Evolutionary conservation across 305 asterid species (phyloP).

Genomic region (Rubia peregrina): DNA sequence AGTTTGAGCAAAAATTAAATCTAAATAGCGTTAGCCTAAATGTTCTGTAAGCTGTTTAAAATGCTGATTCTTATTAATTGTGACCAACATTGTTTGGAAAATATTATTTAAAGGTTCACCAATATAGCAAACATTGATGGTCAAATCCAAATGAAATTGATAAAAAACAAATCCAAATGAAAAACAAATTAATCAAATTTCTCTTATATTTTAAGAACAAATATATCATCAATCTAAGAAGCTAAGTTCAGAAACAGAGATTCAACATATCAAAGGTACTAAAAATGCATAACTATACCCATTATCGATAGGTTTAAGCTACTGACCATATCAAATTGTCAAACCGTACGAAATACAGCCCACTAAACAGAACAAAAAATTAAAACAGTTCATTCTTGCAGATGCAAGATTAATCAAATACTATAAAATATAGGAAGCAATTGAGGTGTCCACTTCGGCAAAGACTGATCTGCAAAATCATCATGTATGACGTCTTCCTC

Average conservation of each 20-base stretch:
- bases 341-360: conserved; percentile 2
- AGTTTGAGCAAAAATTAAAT: no score
- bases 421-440: conserved; percentile 17
- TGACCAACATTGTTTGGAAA: no score
- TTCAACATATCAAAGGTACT: background rate
- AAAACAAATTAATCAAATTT: background rate
- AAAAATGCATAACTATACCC: conserved; percentile 13
- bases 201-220: background rate
- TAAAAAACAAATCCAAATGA: background rate
- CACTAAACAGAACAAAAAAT: background rate
- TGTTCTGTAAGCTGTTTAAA: no score
- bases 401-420: conserved; percentile 12
- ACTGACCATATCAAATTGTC: conserved; percentile 14
- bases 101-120: no score
- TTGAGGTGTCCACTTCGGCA: conserved; percentile 26
- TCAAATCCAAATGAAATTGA: no score
- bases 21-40: no score
- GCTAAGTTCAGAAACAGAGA: background rate
- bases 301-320: background rate
- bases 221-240: background rate
- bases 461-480: conserved; percentile 30
- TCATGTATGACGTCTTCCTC: conserved; percentile 13
- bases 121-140: no score
- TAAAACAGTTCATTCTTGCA: conserved; percentile 13
- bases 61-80: no score